These are phyloP conservation scores for Trichoderma harzianum DNA, from an alignment of 2,329 filamentous ascomycete species.

Conservation along the genomic window DNA sequence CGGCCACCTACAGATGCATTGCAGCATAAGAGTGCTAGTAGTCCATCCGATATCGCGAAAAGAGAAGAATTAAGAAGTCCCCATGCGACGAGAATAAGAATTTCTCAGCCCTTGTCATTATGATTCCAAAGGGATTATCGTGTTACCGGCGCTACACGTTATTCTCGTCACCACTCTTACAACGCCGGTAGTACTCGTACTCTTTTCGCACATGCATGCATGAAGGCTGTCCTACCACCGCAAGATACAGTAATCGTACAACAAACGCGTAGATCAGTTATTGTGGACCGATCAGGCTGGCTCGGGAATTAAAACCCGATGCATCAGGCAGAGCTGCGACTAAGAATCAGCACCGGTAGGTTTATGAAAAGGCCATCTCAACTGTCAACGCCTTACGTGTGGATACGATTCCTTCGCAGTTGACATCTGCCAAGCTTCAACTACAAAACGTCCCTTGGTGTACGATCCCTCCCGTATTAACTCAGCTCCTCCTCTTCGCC, in stretches of 20 bases:
- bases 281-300: background rate
- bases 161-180: background rate
- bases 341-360: background rate
- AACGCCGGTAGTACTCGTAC: background rate
- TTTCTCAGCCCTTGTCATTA: background rate
- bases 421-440: background rate
- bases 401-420: background rate
- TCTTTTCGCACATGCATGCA: background rate
- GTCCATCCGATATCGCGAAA: background rate
- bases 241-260: background rate
- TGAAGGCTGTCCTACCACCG: background rate
- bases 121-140: background rate
- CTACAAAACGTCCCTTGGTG: background rate
- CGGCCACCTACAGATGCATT: background rate
- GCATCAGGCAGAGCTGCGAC: background rate
- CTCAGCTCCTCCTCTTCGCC: background rate
- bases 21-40: background rate
- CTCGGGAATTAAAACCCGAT: background rate
- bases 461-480: background rate
- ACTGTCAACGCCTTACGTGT: background rate
- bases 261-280: background rate
- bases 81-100: background rate
- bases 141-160: background rate
- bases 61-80: background rate
- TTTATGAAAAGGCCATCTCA: background rate